Evolutionary conservation across 2,329 filamentous ascomycete species (phyloP).

Genomic region (Orbilia ellipsospora): DNA sequence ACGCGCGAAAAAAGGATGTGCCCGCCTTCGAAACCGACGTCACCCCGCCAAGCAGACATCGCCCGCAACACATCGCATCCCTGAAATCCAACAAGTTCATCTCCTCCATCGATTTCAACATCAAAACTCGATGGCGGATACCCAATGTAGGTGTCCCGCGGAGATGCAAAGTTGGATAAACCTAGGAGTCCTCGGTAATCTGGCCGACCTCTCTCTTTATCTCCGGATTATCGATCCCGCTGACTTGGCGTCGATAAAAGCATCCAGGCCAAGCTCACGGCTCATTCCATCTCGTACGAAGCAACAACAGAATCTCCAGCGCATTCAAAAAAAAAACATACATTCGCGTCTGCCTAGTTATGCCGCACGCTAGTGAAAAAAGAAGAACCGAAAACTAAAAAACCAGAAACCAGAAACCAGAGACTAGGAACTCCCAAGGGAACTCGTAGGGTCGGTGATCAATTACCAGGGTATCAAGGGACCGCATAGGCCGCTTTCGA

Average conservation of each 20-base stretch:
- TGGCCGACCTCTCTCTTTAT: background rate
- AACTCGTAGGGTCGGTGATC: no score
- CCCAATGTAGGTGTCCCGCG: background rate
- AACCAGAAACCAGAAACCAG: no score
- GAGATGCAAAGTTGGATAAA: background rate
- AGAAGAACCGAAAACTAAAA: no score
- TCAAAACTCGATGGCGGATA: no score
- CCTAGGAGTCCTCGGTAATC: background rate
- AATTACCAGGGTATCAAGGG: no score
- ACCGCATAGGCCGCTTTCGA: slow-evolving; percentile 14
- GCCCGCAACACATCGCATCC: no score
- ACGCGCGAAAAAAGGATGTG: background rate
- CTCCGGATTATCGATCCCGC: slow-evolving; percentile 5
- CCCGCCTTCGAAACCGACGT: background rate
- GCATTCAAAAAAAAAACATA: background rate
- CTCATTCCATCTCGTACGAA: slow-evolving; percentile 29
- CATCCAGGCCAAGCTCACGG: background rate
- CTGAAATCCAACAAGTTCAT: no score
- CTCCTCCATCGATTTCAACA: no score
- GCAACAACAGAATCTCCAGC: no score
- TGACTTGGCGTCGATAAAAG: background rate
- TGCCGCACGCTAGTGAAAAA: background rate
- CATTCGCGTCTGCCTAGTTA: slow-evolving; percentile 32
- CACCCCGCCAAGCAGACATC: no score
- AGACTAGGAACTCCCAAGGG: no score